Percentiles rank a stretch among this genome's conserved stretches.
Conservation (phyloP, 805 yeast species). For the Ogataea kodamae region DNA sequence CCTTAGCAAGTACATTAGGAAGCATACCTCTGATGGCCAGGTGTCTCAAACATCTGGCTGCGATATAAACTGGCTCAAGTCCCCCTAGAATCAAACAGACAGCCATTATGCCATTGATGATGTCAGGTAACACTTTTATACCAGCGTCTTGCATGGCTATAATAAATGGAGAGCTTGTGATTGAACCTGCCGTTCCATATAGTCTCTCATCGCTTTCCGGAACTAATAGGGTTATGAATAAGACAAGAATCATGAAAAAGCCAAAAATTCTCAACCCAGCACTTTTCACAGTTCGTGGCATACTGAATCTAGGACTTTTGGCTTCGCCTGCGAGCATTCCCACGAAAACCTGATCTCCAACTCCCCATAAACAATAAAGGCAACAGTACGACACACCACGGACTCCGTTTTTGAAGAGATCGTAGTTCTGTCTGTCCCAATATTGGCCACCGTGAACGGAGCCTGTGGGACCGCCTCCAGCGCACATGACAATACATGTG, state of each 20-base stretch:
- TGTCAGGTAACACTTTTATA: conserved; percentile 54
- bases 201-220: conserved; percentile 48
- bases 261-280: conserved; percentile 13
- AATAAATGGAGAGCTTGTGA: conserved; percentile 66
- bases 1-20: conserved; percentile 8
- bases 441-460: conserved; percentile 13
- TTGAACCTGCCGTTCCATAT: conserved; percentile 43
- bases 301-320: conserved; percentile 12
- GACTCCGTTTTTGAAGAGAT: conserved; percentile 13
- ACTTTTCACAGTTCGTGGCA: conserved; percentile 15
- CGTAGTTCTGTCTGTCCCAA: conserved; percentile 10
- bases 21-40: conserved; percentile 14
- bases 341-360: conserved; percentile 14
- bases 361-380: conserved; percentile 13
- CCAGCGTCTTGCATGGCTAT: conserved; percentile 60
- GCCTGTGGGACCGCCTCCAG: conserved; percentile 12
- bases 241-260: conserved; percentile 46
- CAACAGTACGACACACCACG: conserved; percentile 13
- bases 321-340: conserved; percentile 15
- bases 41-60: conserved; percentile 13
- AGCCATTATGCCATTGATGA: conserved; percentile 64
- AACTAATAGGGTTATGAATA: conserved; percentile 50
- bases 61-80: conserved; percentile 12
- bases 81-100: conserved; percentile 28
- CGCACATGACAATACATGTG: conserved; percentile 14